phyloP scores from a whole-genome alignment of 345 rosid genomes.

The Citrus australasica region DNA sequence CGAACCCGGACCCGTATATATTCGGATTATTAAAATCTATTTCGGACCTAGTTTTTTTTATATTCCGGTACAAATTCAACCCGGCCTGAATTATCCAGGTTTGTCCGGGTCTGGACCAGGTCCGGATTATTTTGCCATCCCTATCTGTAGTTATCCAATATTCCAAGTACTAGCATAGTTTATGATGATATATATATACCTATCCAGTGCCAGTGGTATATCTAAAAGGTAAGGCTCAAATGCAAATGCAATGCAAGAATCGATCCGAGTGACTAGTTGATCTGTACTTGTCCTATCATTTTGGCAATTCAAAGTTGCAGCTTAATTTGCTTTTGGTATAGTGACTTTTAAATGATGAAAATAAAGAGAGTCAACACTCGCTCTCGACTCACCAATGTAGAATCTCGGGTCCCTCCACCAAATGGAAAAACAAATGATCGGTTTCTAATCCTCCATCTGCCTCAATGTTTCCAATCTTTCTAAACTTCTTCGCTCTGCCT shows the following conservation, averaged over 20 bases:
- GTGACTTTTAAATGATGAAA: not conserved
- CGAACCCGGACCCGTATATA: too few species aligned
- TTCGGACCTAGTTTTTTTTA: too few species aligned
- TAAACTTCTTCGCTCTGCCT: not conserved
- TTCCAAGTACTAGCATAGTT: not conserved
- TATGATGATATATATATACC: not conserved
- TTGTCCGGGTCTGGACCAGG: too few species aligned
- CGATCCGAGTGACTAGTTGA: not conserved
- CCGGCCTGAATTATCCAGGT: too few species aligned
- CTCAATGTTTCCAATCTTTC: not conserved
- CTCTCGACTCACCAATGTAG: conserved; percentile 1
- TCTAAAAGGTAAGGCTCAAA: not conserved
- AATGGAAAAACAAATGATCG: not conserved
- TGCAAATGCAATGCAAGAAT: not conserved
- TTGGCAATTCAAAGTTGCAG: not conserved
- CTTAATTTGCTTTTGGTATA: not conserved
- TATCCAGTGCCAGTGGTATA: not conserved
- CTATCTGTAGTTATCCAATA: not conserved
- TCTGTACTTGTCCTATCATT: not conserved
- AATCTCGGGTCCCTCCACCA: conserved; percentile 13
- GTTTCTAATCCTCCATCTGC: not conserved
- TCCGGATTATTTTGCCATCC: too few species aligned
- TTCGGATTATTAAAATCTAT: too few species aligned
- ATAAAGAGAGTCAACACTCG: not conserved
- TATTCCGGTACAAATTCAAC: too few species aligned